These are phyloP conservation scores for Elsinoe necatrix DNA, from an alignment of 2,329 filamentous ascomycete species.

Conservation along the genomic window DNA sequence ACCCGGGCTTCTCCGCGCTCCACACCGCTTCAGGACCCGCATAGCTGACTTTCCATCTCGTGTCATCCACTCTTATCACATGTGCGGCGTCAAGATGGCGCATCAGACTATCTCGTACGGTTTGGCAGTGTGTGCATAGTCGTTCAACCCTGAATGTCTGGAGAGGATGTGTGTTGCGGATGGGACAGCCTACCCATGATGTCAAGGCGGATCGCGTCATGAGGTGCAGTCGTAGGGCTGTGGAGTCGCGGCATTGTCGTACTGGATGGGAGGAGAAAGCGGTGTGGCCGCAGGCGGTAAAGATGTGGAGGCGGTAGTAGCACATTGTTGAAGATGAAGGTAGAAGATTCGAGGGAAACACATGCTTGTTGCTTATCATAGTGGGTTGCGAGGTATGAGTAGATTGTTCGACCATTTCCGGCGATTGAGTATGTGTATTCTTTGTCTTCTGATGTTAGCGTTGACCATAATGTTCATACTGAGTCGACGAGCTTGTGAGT, in stretches of 20 bases:
- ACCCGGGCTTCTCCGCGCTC: slow-evolving; percentile 25
- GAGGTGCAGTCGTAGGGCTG: slow-evolving; percentile 19
- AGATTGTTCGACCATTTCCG: slow-evolving; percentile 2
- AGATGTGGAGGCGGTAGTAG: slow-evolving; percentile 37
- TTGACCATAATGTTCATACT: too few species aligned
- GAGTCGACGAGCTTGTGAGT: too few species aligned
- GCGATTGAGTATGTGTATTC: background rate
- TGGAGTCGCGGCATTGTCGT: slow-evolving; percentile 28
- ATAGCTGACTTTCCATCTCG: slow-evolving; percentile 37
- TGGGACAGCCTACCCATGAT: slow-evolving; percentile 23
- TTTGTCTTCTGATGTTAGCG: background rate
- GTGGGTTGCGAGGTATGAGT: background rate
- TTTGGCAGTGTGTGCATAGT: slow-evolving; percentile 29
- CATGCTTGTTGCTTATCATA: background rate
- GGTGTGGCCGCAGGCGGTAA: slow-evolving; percentile 36
- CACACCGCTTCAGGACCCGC: slow-evolving; percentile 25
- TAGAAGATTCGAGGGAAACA: background rate
- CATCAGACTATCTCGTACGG: slow-evolving; percentile 24
- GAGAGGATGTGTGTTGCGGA: slow-evolving; percentile 29
- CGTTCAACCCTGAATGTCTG: slow-evolving; percentile 28
- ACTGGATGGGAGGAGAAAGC: slow-evolving; percentile 29
- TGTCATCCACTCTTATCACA: slow-evolving; percentile 31
- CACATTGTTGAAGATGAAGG: slow-evolving; percentile 30
- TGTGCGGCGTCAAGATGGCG: slow-evolving; percentile 23
- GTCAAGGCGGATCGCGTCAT: slow-evolving; percentile 10